phyloP scores from a whole-genome alignment of 1,284 basidiomycete species.

The Earliella scabrosa region DNA sequence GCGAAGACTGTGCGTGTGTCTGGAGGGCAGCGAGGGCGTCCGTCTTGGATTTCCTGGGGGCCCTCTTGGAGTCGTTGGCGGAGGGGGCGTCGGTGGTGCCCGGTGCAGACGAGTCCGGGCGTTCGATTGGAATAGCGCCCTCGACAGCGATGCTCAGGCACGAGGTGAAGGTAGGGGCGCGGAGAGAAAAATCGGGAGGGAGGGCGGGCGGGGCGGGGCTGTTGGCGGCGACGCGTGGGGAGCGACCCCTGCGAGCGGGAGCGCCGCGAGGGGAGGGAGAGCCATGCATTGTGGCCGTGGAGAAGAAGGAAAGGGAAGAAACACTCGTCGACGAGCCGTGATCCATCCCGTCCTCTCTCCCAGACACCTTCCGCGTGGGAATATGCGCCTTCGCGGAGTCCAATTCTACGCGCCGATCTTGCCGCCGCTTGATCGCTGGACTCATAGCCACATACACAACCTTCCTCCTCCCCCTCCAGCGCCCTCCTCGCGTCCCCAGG shows the following conservation, averaged over 20 bases:
- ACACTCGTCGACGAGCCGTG: slow-evolving; percentile 20
- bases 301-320: slow-evolving; percentile 29
- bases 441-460: slow-evolving; percentile 25
- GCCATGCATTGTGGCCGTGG: slow-evolving; percentile 33
- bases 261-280: slow-evolving; percentile 49
- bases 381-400: slow-evolving; percentile 27
- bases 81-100: slow-evolving; percentile 25
- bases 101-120: slow-evolving; percentile 28
- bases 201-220: slow-evolving; percentile 37
- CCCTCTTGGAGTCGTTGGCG: slow-evolving; percentile 54
- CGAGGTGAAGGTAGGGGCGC: slow-evolving; percentile 56
- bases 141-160: slow-evolving; percentile 72
- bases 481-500: background rate
- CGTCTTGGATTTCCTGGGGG: slow-evolving; percentile 85
- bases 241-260: slow-evolving; percentile 60
- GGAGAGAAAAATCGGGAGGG: slow-evolving; percentile 47
- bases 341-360: slow-evolving; percentile 24
- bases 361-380: slow-evolving; percentile 32
- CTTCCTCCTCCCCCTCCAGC: background rate
- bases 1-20: slow-evolving; percentile 61
- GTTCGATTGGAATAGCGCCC: slow-evolving; percentile 58
- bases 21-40: slow-evolving; percentile 80
- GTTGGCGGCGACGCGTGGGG: slow-evolving; percentile 47
- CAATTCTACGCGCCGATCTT: slow-evolving; percentile 29
- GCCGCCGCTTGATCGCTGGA: slow-evolving; percentile 28